These are phyloP conservation scores for Syncephalis plumigaleata DNA, from an alignment of 371 early-diverging fungal genomes.

Conservation along the genomic window DNA sequence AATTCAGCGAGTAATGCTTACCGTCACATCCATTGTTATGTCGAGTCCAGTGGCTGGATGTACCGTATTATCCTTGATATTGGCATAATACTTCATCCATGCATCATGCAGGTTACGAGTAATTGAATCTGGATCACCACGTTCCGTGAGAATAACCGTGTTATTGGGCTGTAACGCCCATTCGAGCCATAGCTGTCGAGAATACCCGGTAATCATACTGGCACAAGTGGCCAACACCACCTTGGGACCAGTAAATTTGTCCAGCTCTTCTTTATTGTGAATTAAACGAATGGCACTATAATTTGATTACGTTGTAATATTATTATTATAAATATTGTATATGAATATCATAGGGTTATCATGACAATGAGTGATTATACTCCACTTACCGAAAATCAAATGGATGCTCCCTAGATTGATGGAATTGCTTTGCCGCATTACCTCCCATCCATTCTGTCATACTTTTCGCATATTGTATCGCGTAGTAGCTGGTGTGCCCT, in stretches of 20 bases:
- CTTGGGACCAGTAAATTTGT: slow-evolving; percentile 47
- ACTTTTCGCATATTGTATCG: slow-evolving; percentile 65
- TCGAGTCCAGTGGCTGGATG: slow-evolving; percentile 6
- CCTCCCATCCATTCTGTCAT: slow-evolving; percentile 96
- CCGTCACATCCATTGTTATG: background rate
- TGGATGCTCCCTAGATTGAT: slow-evolving; percentile 61
- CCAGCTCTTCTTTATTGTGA: slow-evolving; percentile 53
- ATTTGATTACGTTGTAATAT: too few species aligned
- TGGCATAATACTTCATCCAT: slow-evolving; percentile 27
- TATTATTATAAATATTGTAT: too few species aligned
- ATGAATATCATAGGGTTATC: background rate
- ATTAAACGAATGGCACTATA: slow-evolving; percentile 28
- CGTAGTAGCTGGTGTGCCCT: slow-evolving; percentile 50
- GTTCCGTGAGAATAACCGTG: slow-evolving; percentile 57
- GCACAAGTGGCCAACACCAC: slow-evolving; percentile 68
- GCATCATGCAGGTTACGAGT: slow-evolving; percentile 48
- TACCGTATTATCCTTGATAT: slow-evolving; percentile 10
- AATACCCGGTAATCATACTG: slow-evolving; percentile 64
- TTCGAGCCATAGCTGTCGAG: slow-evolving; percentile 54
- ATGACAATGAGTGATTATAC: too few species aligned
- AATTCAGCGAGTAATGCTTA: too few species aligned
- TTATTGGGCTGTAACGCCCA: slow-evolving; percentile 39
- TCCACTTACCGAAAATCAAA: slow-evolving; percentile 70
- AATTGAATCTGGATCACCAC: slow-evolving; percentile 52
- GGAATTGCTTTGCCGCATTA: slow-evolving; percentile 45